Evolutionary conservation across 164 flowering plant species (phyloP).

Genomic region (Sedum album): DNA sequence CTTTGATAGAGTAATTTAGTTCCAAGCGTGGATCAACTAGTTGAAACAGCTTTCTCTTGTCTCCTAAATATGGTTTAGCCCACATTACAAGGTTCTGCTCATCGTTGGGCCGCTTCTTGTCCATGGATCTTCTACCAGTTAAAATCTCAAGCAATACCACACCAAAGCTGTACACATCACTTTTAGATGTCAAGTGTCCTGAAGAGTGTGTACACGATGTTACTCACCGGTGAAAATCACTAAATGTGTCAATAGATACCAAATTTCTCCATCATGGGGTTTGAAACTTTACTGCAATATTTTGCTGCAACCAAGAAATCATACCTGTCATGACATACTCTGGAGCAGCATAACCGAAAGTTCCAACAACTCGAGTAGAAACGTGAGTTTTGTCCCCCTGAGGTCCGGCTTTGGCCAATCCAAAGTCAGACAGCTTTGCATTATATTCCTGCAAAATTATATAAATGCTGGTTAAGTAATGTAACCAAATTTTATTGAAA

Average conservation of each 20-base stretch:
- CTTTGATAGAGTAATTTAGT: slow-evolving; percentile 74
- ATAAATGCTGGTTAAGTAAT: neutral
- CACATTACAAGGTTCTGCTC: slow-evolving; percentile 87
- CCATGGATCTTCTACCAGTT: slow-evolving; percentile 93
- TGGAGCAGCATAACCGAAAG: slow-evolving; percentile 98
- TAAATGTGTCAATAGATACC: too few species aligned
- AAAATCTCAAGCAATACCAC: slow-evolving; percentile 88
- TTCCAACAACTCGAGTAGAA: slow-evolving; percentile 93
- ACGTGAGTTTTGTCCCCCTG: slow-evolving; percentile 94
- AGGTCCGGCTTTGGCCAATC: slow-evolving; percentile 96
- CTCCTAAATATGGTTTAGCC: slow-evolving; percentile 71
- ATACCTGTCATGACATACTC: slow-evolving; percentile 98
- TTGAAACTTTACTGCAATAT: neutral
- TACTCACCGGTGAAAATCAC: too few species aligned
- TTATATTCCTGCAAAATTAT: slow-evolving; percentile 60
- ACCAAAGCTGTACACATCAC: slow-evolving; percentile 90
- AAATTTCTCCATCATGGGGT: neutral
- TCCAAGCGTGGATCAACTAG: slow-evolving; percentile 84
- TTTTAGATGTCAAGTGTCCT: slow-evolving; percentile 95
- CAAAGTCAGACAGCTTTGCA: slow-evolving; percentile 97
- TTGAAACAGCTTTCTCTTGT: slow-evolving; percentile 64
- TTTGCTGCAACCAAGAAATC: slow-evolving; percentile 3
- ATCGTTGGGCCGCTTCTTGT: slow-evolving; percentile 78
- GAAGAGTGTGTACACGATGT: slow-evolving; percentile 10
- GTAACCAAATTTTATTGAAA: too few species aligned